These are phyloP conservation scores for Rubroboletus pulcherrimus DNA, from an alignment of 768 basidiomycete species.

Conservation along the genomic window DNA sequence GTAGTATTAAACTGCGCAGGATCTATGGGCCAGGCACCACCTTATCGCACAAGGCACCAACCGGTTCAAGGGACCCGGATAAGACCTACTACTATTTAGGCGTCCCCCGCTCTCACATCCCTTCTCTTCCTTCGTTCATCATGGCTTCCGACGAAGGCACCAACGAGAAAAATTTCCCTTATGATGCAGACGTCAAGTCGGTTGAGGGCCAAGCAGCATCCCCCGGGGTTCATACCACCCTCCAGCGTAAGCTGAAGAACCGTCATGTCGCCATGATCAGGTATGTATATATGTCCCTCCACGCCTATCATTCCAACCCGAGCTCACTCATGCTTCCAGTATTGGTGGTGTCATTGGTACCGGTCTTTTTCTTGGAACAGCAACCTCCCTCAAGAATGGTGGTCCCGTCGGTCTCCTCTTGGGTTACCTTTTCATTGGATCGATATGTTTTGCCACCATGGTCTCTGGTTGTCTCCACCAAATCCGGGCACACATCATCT, in stretches of 20 bases:
- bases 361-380: slow-evolving; percentile 35
- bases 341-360: slow-evolving; percentile 43
- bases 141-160: slow-evolving; percentile 9
- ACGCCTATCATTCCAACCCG: too few relatives aligned
- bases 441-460: slow-evolving; percentile 39
- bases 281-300: slow-evolving; percentile 1
- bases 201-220: slow-evolving; percentile 6
- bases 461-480: slow-evolving; percentile 11
- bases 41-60: not conserved
- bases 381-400: slow-evolving; percentile 35
- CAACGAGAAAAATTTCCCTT: not conserved
- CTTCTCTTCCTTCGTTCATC: not conserved
- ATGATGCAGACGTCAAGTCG: slow-evolving; percentile 3
- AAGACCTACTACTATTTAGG: not conserved
- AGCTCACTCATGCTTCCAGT: slow-evolving; percentile 7
- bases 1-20: too few relatives aligned
- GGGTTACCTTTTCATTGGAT: slow-evolving; percentile 36
- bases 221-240: slow-evolving; percentile 2
- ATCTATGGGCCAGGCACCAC: not conserved
- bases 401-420: slow-evolving; percentile 48
- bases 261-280: slow-evolving; percentile 38
- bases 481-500: not conserved
- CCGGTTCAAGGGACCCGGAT: not conserved
- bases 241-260: slow-evolving; percentile 31
- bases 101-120: not conserved